Base-by-base conservation (phyloP, 2,329 filamentous ascomycete genomes). In the Chalaropsis ovoidea region DNA sequence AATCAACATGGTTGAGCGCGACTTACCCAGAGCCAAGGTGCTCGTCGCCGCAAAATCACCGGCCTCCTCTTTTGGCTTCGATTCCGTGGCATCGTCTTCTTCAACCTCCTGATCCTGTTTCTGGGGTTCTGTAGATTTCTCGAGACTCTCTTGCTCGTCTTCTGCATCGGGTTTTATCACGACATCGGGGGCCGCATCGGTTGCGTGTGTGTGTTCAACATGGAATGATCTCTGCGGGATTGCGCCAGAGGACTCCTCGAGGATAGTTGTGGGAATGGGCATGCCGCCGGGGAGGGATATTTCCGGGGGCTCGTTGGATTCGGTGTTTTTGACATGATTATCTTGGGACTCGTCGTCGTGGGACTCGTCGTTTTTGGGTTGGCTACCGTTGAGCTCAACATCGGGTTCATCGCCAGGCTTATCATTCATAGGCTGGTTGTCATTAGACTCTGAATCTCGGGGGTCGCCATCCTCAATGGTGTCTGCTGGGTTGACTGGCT, bases 131-230 rank as follows among this genome's bases (percentile, higher is more conserved):
- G 22, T 41, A n/a, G 22, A 17, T 24, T 24, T 35, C 11, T 10
- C 13, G 15, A n/a, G 42, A 3, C 41, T 24, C 24, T 68, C 71
- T 31, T 68, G 73, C 65, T 74, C 74, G 64, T 75, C 71, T 61
- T 75, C 76, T 68, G 76, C 79, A 70, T 79, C 77, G 31, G 77
- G 72, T 72, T 75, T 77, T 69, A 80, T 68, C 62, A 83, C 73
- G 68, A 81, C 70, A 70, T 84, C 82, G 43, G 82, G 81, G n/a
- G 76, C 72, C 43, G 81, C 78, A 71, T 84, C 82, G 66, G 78
- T 77, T 71, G 74, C 74, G 70, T 78, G 79, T 70, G 77, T 78
- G 70, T 77, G 74, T 69, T 77, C 73, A 67, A 77, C 74, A 70
- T 78, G 77, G 22, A 73, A 75, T 63, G 79, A 78, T 69, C 78